Evolutionary conservation across 2,329 filamentous ascomycete species (phyloP).

Genomic region (Paecilomyces fulvus): DNA sequence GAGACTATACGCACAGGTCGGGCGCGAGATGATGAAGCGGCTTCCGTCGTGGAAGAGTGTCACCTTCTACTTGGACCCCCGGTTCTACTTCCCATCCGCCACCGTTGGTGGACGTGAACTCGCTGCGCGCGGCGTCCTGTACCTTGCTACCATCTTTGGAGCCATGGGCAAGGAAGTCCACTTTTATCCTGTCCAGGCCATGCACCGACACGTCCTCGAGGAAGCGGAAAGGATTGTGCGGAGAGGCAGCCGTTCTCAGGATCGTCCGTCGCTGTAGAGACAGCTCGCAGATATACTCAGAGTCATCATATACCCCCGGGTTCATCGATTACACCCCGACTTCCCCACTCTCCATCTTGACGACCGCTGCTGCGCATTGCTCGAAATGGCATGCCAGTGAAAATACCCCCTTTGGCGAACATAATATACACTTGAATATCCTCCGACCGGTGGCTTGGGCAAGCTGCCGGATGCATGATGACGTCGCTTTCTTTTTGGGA

Average conservation of each 20-base stretch:
- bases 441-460: not conserved
- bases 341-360: not conserved
- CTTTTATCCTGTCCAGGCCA: conserved; percentile 22
- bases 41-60: conserved; percentile 19
- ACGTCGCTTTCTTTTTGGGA: not conserved
- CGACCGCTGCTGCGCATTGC: not conserved
- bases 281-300: not conserved
- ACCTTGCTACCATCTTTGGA: conserved; percentile 22
- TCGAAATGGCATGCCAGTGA: not conserved
- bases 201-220: conserved; percentile 17
- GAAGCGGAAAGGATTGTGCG: conserved; percentile 8
- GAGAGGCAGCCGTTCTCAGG: conserved; percentile 2
- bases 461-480: not conserved
- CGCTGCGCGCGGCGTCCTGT: conserved; percentile 21
- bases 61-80: conserved; percentile 26
- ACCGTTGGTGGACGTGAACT: conserved; percentile 19
- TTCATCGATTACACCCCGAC: not conserved
- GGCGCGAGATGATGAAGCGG: conserved; percentile 14
- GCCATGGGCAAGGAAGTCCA: conserved; percentile 17
- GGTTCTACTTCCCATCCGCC: conserved; percentile 23
- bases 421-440: not conserved
- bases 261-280: conserved; percentile 2
- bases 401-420: not conserved
- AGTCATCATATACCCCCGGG: not conserved
- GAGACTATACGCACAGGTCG: conserved; percentile 21